These are phyloP conservation scores for Backusella morwellensis DNA, from an alignment of 192 early-diverging fungal genomes.

Conservation along the genomic window DNA sequence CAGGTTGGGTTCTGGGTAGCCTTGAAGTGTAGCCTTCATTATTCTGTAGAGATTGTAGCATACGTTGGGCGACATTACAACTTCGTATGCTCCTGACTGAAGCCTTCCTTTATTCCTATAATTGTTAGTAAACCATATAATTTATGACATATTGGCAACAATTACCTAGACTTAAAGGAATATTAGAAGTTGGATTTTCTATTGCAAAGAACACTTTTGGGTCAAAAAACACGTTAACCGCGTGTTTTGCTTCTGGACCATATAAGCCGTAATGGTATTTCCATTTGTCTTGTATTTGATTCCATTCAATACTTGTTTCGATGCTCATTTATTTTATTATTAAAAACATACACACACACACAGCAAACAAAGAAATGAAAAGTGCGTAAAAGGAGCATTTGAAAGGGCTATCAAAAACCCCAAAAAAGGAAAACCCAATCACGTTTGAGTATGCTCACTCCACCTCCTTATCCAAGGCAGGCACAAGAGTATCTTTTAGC, in stretches of 20 bases:
- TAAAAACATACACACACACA: not conserved
- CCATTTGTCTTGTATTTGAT: not conserved
- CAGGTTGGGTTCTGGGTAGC: not conserved
- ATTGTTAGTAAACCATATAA: no score
- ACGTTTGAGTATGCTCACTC: no score
- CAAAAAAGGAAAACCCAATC: no score
- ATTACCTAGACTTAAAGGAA: not conserved
- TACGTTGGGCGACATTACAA: not conserved
- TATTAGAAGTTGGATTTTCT: not conserved
- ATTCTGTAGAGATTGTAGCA: not conserved
- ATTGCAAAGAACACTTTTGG: not conserved
- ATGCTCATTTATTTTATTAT: not conserved
- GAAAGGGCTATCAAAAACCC: no score
- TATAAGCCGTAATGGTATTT: not conserved
- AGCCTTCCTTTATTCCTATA: not conserved
- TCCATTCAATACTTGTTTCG: not conserved
- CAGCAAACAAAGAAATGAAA: not conserved
- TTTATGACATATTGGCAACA: not conserved
- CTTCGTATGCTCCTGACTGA: not conserved
- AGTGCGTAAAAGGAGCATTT: no score
- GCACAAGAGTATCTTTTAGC: no score
- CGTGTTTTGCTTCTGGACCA: not conserved
- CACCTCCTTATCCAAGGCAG: no score
- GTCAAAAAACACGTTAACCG: conserved; percentile 4
- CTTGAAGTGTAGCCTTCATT: not conserved